phyloP scores from a whole-genome alignment of 306 rosid genomes.

The Cucumis hystrix region DNA sequence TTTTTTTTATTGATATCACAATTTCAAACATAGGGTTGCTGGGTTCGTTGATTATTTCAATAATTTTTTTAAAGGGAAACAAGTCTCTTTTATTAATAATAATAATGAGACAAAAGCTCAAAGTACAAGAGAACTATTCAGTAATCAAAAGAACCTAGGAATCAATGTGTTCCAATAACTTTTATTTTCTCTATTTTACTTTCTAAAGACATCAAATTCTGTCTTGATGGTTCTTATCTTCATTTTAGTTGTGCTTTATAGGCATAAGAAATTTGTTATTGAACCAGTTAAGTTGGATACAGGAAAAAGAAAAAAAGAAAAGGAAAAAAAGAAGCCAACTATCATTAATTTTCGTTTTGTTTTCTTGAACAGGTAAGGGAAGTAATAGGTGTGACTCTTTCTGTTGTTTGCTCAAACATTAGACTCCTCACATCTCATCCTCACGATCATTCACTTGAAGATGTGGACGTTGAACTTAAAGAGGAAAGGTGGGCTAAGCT shows the following conservation, averaged over 20 bases:
- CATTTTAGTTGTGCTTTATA: neutral
- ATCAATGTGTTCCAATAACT: neutral
- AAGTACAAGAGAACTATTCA: too few species aligned
- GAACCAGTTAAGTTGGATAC: neutral
- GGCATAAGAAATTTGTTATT: neutral
- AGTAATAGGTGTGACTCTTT: slow-evolving; percentile 81
- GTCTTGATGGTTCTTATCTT: neutral
- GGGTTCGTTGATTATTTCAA: neutral
- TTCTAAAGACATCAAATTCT: neutral
- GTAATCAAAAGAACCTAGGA: too few species aligned
- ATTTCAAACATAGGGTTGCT: neutral
- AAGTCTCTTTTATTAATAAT: too few species aligned
- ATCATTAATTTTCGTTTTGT: neutral
- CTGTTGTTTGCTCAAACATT: slow-evolving; percentile 80
- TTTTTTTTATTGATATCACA: neutral
- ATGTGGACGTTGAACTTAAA: slow-evolving; percentile 29
- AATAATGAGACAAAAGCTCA: too few species aligned
- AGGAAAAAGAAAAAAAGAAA: neutral
- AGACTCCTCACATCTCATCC: slow-evolving; percentile 54
- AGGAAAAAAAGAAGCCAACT: neutral
- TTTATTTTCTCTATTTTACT: neutral
- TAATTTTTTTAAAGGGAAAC: neutral
- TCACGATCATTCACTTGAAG: slow-evolving; percentile 24
- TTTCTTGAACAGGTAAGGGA: slow-evolving; percentile 70
- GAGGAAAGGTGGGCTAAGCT: slow-evolving; percentile 62